Evolutionary conservation across 2,329 filamentous ascomycete species (phyloP).

Genomic region (Lachnellula occidentalis): DNA sequence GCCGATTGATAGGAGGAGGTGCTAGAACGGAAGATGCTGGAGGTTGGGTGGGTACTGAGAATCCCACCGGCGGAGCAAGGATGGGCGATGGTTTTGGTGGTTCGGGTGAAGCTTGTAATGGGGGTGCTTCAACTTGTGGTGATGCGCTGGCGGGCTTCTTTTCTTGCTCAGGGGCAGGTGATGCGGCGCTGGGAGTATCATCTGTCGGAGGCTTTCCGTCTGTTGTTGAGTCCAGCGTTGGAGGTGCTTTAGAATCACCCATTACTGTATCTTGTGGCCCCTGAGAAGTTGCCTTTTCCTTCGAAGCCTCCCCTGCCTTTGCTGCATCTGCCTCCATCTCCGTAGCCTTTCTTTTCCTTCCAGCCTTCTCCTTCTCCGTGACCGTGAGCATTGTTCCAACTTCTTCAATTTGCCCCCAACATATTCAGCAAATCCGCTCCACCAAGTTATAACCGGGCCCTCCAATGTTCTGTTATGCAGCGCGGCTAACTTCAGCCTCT

Average conservation of each 20-base stretch:
- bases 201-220: neutral
- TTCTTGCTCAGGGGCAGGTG: neutral
- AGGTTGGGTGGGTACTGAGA: conserved; percentile 6
- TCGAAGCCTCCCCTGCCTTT: conserved; percentile 3
- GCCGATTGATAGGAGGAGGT: conserved; percentile 18
- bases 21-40: conserved; percentile 21
- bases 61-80: conserved; percentile 7
- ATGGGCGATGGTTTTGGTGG: conserved; percentile 3
- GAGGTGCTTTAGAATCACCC: neutral
- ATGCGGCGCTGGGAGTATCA: neutral
- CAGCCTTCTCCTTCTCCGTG: conserved; percentile 50
- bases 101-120: conserved; percentile 4
- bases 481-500: conserved; percentile 76
- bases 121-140: neutral
- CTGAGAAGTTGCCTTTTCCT: conserved; percentile 4
- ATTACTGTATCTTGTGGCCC: neutral
- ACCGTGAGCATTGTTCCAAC: conserved; percentile 61
- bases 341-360: conserved; percentile 48
- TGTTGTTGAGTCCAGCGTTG: neutral
- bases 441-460: conserved; percentile 85
- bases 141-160: neutral
- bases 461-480: conserved; percentile 81
- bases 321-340: conserved; percentile 36
- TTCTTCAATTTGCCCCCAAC: conserved; percentile 66
- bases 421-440: conserved; percentile 87